Conservation (phyloP, 2,329 filamentous ascomycete species). For the Botrytis hyacinthi region DNA sequence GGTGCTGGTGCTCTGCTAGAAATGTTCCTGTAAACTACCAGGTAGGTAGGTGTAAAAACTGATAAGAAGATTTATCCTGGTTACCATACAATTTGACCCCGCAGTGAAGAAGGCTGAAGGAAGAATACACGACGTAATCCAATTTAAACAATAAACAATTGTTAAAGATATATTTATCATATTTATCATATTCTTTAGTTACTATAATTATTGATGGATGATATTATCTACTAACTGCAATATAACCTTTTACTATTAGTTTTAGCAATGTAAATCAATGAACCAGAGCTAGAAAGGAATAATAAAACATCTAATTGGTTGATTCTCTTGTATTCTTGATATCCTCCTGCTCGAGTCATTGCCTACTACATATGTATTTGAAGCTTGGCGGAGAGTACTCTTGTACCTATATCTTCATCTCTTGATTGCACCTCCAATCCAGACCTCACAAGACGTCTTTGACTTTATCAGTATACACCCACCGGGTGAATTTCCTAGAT, state of each 20-base stretch:
- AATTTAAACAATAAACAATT: too few relatives aligned
- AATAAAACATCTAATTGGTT: neutral
- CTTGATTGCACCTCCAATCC: neutral
- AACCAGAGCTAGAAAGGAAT: neutral
- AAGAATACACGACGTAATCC: neutral
- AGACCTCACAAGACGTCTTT: neutral
- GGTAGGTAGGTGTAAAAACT: too few relatives aligned
- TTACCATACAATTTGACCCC: neutral
- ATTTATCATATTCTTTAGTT: neutral
- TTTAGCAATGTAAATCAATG: neutral
- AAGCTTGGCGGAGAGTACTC: neutral
- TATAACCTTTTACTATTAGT: neutral
- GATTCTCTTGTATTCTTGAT: neutral
- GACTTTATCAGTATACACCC: neutral
- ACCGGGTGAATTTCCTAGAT: neutral
- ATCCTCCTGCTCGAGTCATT: neutral
- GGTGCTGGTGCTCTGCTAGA: neutral
- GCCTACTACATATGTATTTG: neutral
- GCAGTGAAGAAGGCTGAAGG: neutral
- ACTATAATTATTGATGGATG: neutral
- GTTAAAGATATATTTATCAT: too few relatives aligned
- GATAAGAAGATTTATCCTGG: neutral
- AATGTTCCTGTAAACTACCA: neutral
- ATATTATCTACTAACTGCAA: neutral
- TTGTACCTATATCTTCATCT: neutral